Evolutionary conservation across 345 rosid species (phyloP).

Genomic region (Eutrema japonicum): DNA sequence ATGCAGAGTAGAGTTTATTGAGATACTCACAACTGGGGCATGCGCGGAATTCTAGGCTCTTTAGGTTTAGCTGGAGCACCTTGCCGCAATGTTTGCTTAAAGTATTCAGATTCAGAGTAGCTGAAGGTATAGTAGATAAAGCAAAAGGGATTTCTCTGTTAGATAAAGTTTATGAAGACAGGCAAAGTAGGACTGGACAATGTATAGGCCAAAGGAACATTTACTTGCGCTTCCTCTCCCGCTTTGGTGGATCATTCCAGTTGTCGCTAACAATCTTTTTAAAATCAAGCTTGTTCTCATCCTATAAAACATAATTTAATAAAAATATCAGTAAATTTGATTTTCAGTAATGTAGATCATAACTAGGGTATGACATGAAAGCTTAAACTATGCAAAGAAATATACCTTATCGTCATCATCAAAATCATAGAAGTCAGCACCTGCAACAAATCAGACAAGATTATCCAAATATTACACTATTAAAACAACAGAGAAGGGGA

Average conservation of each 20-base stretch:
- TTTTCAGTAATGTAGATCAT: conserved; percentile 7
- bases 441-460: conserved; percentile 49
- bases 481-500: conserved; percentile 8
- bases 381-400: conserved; percentile 13
- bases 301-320: conserved; percentile 45
- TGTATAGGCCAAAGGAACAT: conserved; percentile 26
- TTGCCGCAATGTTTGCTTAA: conserved; percentile 96
- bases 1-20: conserved; percentile 17
- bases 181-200: conserved; percentile 20
- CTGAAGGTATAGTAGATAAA: conserved; percentile 44
- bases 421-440: conserved; percentile 92
- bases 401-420: conserved; percentile 88
- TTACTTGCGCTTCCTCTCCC: conserved; percentile 99
- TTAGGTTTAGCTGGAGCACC: conserved; percentile 91
- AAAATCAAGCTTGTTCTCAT: conserved; percentile 90
- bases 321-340: not conserved
- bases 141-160: conserved; percentile 2
- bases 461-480: conserved; percentile 19
- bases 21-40: conserved; percentile 89
- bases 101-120: conserved; percentile 97
- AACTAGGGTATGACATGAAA: conserved; percentile 25
- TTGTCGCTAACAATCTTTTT: conserved; percentile 94
- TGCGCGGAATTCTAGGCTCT: conserved; percentile 98
- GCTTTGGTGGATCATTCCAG: conserved; percentile 97
- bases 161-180: conserved; percentile 15